Percentiles rank a stretch among this genome's conserved stretches.
phyloP scores from a whole-genome alignment of 1,284 basidiomycete species.

The Volvariella volvacea region DNA sequence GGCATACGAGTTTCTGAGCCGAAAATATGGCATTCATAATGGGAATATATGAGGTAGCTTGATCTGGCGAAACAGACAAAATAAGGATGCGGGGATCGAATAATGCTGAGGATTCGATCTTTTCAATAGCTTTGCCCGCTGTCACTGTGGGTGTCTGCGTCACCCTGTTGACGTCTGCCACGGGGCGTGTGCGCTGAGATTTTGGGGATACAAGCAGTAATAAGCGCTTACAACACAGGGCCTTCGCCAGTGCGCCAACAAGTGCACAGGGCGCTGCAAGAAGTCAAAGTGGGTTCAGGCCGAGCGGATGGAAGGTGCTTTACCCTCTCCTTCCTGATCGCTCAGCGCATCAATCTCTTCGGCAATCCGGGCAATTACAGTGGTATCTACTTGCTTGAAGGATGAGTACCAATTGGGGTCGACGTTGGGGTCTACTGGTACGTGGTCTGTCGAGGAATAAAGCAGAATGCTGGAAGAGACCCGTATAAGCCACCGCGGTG shows the following conservation, averaged over 20 bases:
- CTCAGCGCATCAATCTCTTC: slow-evolving; percentile 47
- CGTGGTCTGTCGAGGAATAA: slow-evolving; percentile 59
- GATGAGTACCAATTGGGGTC: slow-evolving; percentile 81
- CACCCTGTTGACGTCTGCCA: slow-evolving; percentile 79
- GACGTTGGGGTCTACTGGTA: slow-evolving; percentile 31
- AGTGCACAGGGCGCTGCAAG: slow-evolving; percentile 59
- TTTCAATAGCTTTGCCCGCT: slow-evolving; percentile 21
- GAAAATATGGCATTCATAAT: slow-evolving; percentile 99
- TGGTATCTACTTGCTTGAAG: slow-evolving; percentile 69
- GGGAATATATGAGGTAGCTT: slow-evolving; percentile 86
- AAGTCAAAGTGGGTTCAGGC: slow-evolving; percentile 8
- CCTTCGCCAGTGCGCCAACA: slow-evolving; percentile 84
- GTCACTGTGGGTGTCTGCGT: slow-evolving; percentile 35
- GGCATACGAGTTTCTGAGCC: slow-evolving; percentile 86
- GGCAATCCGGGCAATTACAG: slow-evolving; percentile 57
- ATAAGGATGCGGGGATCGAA: slow-evolving; percentile 84
- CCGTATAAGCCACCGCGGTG: slow-evolving; percentile 5
- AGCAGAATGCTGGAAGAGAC: slow-evolving; percentile 52
- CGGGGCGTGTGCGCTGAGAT: slow-evolving; percentile 5
- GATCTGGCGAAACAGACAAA: slow-evolving; percentile 87
- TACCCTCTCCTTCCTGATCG: slow-evolving; percentile 42
- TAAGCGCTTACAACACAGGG: slow-evolving; percentile 72
- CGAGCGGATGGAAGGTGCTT: slow-evolving; percentile 11
- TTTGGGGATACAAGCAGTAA: slow-evolving; percentile 1
- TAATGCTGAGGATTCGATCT: slow-evolving; percentile 33